phyloP scores from a whole-genome alignment of 1,284 basidiomycete species.

The Megacollybia platyphylla region DNA sequence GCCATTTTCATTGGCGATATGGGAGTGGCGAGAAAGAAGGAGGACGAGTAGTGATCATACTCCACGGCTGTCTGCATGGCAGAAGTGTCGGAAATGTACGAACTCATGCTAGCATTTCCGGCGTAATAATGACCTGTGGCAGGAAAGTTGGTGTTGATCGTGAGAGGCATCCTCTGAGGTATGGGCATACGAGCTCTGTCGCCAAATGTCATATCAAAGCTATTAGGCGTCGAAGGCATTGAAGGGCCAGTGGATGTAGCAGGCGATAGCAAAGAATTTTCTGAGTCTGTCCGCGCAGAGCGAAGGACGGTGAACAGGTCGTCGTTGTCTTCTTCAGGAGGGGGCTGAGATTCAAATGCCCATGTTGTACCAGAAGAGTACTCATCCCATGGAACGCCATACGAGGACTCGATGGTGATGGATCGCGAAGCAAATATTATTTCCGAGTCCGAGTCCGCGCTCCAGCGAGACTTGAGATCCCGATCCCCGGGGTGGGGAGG shows the following conservation, averaged over 20 bases:
- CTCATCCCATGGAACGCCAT: slow-evolving; percentile 20
- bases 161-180: slow-evolving; percentile 29
- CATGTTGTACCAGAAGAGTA: slow-evolving; percentile 23
- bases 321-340: slow-evolving; percentile 14
- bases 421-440: slow-evolving; percentile 44
- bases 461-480: slow-evolving; percentile 40
- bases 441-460: slow-evolving; percentile 49
- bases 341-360: slow-evolving; percentile 21
- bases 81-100: slow-evolving; percentile 41
- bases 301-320: slow-evolving; percentile 18
- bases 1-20: slow-evolving; percentile 14
- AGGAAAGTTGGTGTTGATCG: slow-evolving; percentile 42
- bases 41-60: slow-evolving; percentile 37
- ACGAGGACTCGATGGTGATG: slow-evolving; percentile 19
- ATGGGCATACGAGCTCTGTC: slow-evolving; percentile 16
- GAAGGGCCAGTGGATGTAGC: slow-evolving; percentile 21
- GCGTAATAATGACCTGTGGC: slow-evolving; percentile 40
- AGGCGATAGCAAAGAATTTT: slow-evolving; percentile 17
- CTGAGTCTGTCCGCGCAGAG: slow-evolving; percentile 17
- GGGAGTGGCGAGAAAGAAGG: slow-evolving; percentile 36
- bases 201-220: slow-evolving; percentile 26
- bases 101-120: slow-evolving; percentile 30
- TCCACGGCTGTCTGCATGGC: slow-evolving; percentile 66
- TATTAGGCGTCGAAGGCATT: slow-evolving; percentile 38
- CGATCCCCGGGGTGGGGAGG: slow-evolving; percentile 15